phyloP scores from a whole-genome alignment of 495 filamentous ascomycete genomes.

The Parathielavia appendiculata region DNA sequence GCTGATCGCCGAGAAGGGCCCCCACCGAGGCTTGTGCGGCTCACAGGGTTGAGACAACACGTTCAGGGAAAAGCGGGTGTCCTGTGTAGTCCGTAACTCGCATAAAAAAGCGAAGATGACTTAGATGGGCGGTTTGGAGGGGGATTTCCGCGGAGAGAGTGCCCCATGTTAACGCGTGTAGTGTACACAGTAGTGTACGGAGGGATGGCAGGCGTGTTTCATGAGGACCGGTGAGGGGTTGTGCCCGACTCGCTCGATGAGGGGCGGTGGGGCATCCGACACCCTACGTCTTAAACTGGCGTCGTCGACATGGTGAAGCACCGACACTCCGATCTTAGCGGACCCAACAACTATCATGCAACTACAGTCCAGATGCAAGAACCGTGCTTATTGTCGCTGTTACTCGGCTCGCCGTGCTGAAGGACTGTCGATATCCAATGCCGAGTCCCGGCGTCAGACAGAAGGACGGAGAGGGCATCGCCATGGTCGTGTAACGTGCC shows the following conservation, averaged over 20 bases:
- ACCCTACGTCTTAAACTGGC: not conserved
- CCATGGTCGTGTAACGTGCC: conserved; percentile 16
- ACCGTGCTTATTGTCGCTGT: not conserved
- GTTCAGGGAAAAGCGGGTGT: too few relatives aligned
- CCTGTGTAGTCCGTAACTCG: too few relatives aligned
- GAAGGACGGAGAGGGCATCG: not conserved
- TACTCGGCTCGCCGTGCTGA: not conserved
- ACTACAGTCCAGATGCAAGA: not conserved
- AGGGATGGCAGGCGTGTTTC: not conserved
- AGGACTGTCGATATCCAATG: not conserved
- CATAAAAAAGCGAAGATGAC: too few relatives aligned
- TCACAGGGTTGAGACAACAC: not conserved
- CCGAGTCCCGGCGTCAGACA: not conserved
- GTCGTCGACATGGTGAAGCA: conserved; percentile 2
- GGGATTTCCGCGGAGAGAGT: not conserved
- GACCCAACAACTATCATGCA: not conserved
- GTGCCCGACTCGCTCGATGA: not conserved
- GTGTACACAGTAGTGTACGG: not conserved
- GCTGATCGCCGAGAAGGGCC: not conserved
- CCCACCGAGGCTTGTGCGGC: not conserved
- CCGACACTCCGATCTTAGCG: not conserved
- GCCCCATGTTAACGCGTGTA: too few relatives aligned
- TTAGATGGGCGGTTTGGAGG: too few relatives aligned
- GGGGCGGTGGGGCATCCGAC: not conserved
- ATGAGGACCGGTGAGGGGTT: not conserved